Evolutionary conservation across 306 rosid genomes (phyloP).

Genomic region (Rosa rugosa): DNA sequence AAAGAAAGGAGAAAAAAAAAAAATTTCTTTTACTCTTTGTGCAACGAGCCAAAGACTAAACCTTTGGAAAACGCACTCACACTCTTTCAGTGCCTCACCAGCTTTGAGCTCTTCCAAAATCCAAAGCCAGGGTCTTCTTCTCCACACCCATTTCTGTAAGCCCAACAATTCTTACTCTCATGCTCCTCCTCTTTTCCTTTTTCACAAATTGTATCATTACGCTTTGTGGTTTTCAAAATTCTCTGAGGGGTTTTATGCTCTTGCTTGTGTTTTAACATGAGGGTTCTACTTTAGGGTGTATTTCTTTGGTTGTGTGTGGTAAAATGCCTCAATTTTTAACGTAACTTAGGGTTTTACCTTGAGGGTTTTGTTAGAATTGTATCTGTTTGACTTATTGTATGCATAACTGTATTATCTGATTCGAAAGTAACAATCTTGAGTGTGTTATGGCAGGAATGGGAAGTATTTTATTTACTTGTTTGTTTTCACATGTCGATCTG

Average conservation of each 20-base stretch:
- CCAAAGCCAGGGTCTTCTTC: not conserved
- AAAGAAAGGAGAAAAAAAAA: too few species aligned
- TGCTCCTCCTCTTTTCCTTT: not conserved
- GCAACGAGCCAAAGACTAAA: not conserved
- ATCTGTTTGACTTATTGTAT: not conserved
- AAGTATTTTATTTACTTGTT: not conserved
- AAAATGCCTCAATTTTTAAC: not conserved
- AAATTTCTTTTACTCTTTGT: too few species aligned
- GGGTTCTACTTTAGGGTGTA: not conserved
- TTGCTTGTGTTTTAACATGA: not conserved
- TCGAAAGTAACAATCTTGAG: not conserved
- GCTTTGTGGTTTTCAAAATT: not conserved
- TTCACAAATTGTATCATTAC: not conserved
- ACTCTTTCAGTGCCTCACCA: not conserved
- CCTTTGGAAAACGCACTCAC: not conserved
- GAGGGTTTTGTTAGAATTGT: not conserved
- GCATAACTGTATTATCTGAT: not conserved
- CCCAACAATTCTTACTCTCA: not conserved
- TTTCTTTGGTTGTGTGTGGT: not conserved
- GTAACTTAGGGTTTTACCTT: not conserved
- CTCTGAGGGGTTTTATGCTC: not conserved
- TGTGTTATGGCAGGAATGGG: not conserved
- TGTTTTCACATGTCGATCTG: not conserved
- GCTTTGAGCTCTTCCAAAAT: not conserved
- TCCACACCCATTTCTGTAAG: not conserved